A percentile compares a stretch with the other conserved stretches of the same genome.
Conservation (phyloP, 441 rosid genomes). For the Viola pubescens region DNA sequence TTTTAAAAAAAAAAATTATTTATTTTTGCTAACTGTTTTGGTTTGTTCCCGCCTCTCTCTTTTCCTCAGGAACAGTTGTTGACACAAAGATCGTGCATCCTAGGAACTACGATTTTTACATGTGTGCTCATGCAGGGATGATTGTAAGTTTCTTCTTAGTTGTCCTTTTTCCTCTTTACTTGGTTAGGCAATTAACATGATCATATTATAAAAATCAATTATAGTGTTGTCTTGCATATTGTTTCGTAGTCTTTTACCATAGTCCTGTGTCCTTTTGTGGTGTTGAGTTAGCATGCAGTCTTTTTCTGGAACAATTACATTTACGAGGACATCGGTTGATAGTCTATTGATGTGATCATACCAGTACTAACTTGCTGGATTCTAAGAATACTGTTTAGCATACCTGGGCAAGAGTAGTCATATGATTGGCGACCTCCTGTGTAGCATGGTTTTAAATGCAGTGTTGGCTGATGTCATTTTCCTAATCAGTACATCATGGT, state of each 20-base stretch:
- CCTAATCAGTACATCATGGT: no score
- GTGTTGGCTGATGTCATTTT: no score
- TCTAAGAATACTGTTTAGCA: no score
- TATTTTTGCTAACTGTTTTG: conserved; percentile 11
- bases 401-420: no score
- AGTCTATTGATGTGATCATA: no score
- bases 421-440: no score
- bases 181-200: conserved; percentile 4
- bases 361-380: no score
- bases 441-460: no score
- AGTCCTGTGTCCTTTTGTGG: not conserved
- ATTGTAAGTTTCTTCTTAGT: conserved; percentile 38
- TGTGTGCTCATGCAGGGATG: conserved; percentile 85
- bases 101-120: conserved; percentile 78
- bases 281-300: no score
- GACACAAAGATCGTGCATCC: conserved; percentile 84
- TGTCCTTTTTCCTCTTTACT: not conserved
- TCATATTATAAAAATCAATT: not conserved
- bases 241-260: not conserved
- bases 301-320: no score
- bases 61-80: conserved; percentile 69
- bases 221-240: not conserved
- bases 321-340: no score
- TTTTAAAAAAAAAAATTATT: not conserved
- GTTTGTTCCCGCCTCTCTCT: conserved; percentile 1